Base-by-base conservation (phyloP, 305 asterid genomes). In the Stenogyne calaminthoides region DNA sequence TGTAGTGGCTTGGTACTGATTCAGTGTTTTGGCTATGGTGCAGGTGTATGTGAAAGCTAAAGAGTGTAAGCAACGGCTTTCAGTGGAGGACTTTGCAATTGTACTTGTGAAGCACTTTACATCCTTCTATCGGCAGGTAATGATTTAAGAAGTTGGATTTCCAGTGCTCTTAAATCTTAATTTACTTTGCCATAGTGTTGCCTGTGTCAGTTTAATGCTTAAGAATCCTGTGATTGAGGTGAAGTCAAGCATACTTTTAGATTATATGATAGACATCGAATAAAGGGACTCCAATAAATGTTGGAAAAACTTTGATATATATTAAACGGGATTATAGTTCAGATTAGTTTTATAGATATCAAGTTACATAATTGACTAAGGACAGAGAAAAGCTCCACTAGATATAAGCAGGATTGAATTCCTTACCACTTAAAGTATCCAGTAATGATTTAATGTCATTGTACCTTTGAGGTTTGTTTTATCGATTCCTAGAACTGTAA, bases 31-130 rank as follows among this genome's bases (percentile, higher is more conserved):
- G 49, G 12, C 71, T 61, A 22, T 75, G 78, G 58, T 73, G 79
- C 84, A 95, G 99, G 97, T 95, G 7, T 95, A 95, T 80, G 96
- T 85, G 66, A 95, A 92, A 79, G 99, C 99, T 59, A 92, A 95
- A 79, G 97, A 95, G 79, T 88, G 94, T 69, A 65, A 82, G 62
- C 80, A 86, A 67, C 87, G 71, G 68, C 84, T 90, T 70, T 82
- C 97, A 0, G 87, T 73, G 40, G 99, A 95, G 89, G 94, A 84
- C 29, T 92, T 95, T 70, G 99, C 99, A 1, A 86, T 92, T 72
- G 29, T 83, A 72, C 99, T 95, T 67, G 98, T 96, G 67, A 86
- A 85, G 75, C 98, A 95, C 84, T 95, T 95, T 51, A 89, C 97
- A 9, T 82, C 88, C 22, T 90, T 80, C 74, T 95, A 95, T 83